phyloP scores from a whole-genome alignment of 2,329 filamentous ascomycete species.

The Paramyrothecium sp. region DNA sequence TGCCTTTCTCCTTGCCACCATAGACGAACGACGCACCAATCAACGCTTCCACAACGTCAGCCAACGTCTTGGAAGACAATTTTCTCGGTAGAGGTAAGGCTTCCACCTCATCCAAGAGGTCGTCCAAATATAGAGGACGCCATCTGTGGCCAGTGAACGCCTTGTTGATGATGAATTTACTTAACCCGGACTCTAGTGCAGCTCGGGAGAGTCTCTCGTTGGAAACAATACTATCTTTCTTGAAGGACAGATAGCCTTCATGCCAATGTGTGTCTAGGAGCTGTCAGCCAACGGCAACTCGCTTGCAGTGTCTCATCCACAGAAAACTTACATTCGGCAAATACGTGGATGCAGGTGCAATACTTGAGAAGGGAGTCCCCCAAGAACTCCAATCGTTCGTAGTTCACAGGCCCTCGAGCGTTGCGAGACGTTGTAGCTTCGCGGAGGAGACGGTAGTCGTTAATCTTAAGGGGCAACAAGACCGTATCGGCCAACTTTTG shows the following conservation, averaged over 20 bases:
- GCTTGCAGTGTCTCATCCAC: neutral
- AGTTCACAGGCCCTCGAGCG: constrained; percentile 62
- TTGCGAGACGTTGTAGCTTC: constrained; percentile 69
- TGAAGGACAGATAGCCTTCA: constrained; percentile 70
- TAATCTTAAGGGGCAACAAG: constrained; percentile 44
- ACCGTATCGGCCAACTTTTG: constrained; percentile 47
- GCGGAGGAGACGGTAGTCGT: constrained; percentile 53
- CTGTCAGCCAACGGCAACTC: neutral
- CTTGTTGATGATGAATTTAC: constrained; percentile 69
- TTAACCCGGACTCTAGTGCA: constrained; percentile 61
- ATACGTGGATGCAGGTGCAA: constrained; percentile 64
- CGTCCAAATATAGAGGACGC: constrained; percentile 59
- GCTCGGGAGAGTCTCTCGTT: constrained; percentile 72
- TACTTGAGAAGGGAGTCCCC: constrained; percentile 84
- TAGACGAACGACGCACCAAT: constrained; percentile 74
- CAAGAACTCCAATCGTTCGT: constrained; percentile 83
- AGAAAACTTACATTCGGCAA: constrained; percentile 44
- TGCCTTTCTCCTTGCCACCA: constrained; percentile 46
- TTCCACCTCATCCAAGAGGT: constrained; percentile 21
- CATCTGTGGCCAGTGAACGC: constrained; percentile 70
- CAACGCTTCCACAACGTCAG: constrained; percentile 83
- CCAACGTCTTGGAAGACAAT: constrained; percentile 75
- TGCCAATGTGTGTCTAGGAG: constrained; percentile 62
- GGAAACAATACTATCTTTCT: constrained; percentile 69
- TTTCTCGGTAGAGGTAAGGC: constrained; percentile 18